Evolutionary conservation across 2,329 filamentous ascomycete genomes (phyloP).

Genomic region (Penicillium griseofulvum): DNA sequence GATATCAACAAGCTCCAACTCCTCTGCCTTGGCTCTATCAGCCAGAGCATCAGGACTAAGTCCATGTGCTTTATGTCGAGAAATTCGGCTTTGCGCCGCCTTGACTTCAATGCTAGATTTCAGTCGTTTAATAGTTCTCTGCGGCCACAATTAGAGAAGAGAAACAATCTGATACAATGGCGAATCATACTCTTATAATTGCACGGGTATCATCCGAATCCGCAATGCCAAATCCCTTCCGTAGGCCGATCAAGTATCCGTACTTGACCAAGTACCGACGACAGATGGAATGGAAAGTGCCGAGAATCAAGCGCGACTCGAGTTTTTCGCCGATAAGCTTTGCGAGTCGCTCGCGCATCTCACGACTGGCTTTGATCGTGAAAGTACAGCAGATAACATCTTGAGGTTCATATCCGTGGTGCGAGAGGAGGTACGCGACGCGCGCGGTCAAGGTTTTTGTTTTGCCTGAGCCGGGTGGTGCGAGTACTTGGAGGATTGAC

Average conservation of each 20-base stretch:
- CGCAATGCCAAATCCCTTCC: conserved; percentile 83
- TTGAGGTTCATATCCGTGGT: conserved; percentile 69
- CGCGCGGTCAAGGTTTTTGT: conserved; percentile 93
- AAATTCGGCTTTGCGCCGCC: conserved; percentile 72
- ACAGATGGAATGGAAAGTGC: conserved; percentile 93
- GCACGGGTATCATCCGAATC: conserved; percentile 77
- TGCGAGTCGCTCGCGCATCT: conserved; percentile 88
- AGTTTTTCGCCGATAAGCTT: conserved; percentile 74
- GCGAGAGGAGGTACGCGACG: conserved; percentile 80
- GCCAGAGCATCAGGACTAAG: conserved; percentile 47
- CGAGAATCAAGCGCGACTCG: conserved; percentile 75
- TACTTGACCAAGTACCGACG: conserved; percentile 80
- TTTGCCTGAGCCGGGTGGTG: conserved; percentile 73
- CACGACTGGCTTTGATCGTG: conserved; percentile 87
- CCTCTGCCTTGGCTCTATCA: conserved; percentile 44
- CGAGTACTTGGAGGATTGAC: conserved; percentile 60
- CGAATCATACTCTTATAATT: conserved; percentile 60
- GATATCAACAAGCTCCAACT: conserved; percentile 64
- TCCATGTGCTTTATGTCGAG: conserved; percentile 58
- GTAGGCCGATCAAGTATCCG: conserved; percentile 77
- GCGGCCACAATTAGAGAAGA: conserved; percentile 11
- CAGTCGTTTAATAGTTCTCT: conserved; percentile 74
- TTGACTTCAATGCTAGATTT: conserved; percentile 67
- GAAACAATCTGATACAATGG: not conserved
- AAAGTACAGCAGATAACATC: conserved; percentile 96